Evolutionary conservation across 1,284 basidiomycete species (phyloP).

Genomic region (Amylostereum areolatum): DNA sequence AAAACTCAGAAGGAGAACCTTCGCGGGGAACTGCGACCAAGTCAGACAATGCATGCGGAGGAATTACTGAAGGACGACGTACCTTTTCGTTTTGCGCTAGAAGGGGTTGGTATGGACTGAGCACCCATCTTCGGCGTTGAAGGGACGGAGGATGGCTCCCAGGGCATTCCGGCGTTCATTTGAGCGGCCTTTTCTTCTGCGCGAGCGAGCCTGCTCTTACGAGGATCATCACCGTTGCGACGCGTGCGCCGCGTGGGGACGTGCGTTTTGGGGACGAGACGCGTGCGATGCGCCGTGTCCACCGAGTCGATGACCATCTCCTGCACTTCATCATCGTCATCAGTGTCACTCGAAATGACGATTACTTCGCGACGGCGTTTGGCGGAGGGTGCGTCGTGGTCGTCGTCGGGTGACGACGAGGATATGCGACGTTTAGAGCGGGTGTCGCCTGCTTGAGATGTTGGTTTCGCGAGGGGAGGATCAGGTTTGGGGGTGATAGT

Average conservation of each 20-base stretch:
- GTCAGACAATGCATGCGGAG: background rate
- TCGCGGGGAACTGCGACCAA: too few relatives aligned
- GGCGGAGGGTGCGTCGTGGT: slow-evolving; percentile 4
- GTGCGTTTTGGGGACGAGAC: slow-evolving; percentile 1
- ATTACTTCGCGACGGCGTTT: slow-evolving; percentile 12
- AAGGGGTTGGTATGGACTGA: slow-evolving; percentile 18
- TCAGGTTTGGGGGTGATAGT: slow-evolving; percentile 18
- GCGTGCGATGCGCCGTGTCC: background rate
- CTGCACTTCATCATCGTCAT: slow-evolving; percentile 49
- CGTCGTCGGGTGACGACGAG: slow-evolving; percentile 9
- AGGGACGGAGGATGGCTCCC: background rate
- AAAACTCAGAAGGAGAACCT: background rate
- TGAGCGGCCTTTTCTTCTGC: background rate
- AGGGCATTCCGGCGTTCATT: background rate
- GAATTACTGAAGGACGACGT: slow-evolving; percentile 3
- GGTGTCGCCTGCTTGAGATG: slow-evolving; percentile 6
- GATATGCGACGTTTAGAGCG: slow-evolving; percentile 16
- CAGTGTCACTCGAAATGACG: slow-evolving; percentile 18
- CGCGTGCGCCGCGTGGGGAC: slow-evolving; percentile 8
- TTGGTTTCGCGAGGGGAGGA: slow-evolving; percentile 5
- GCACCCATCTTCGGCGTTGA: slow-evolving; percentile 4
- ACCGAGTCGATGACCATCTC: slow-evolving; percentile 49
- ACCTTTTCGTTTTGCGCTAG: slow-evolving; percentile 44
- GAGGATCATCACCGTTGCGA: background rate
- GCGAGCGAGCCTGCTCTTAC: background rate